Base-by-base conservation (phyloP, 305 asterid genomes). In the Ruellia speciosa region DNA sequence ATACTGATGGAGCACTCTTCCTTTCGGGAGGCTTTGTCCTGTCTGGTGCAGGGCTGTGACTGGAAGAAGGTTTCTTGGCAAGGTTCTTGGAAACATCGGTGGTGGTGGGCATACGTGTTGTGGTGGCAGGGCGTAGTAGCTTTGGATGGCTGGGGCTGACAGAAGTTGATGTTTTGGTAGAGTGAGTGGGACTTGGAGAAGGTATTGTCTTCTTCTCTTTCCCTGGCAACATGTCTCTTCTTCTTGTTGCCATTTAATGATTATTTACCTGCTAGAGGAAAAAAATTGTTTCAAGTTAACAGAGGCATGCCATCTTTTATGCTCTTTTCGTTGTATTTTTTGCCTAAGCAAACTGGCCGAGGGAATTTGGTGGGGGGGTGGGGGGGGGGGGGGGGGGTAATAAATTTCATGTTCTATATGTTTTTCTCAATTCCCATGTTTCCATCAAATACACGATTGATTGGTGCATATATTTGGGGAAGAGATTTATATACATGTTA, bases 231-330 rank as follows among this genome's bases (percentile, higher is more conserved):
- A 43, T 43, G 49, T 43, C 49, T n/a, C 49, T 43, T 43, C 49
- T 43, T 43, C 49, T 43, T 43, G 49, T 43, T 43, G 49, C 16
- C 49, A 43, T 43, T 43, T 12, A 43, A 12, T 43, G 49, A n/a
- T n/a, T 4, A n/a, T 43, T 13, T 13, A 43, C 49, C 15, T 43
- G 49, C 49, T 43, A 5, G 49, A 2, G 16, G 49, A 7, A 3
- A 43, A 12, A 43, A 41, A 41, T 7, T 6, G 3, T 43, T 0
- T 43, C 14, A 4, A 5, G 6, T 43, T 12, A 43, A 43, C 14
- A 12, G 5, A n/a, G 11, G 47, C 47, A 12, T 7, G 47, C 47
- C 37, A 8, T 33, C 4, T 33, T 33, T 33, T 8, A 10, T 37
- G 41, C 0, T 37, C 41, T 37, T 37, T 10, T 24, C 31, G 31